A percentile compares a stretch with the other conserved stretches of the same genome.
phyloP scores from a whole-genome alignment of 2,329 filamentous ascomycete genomes.

The Cercospora nicotianae region DNA sequence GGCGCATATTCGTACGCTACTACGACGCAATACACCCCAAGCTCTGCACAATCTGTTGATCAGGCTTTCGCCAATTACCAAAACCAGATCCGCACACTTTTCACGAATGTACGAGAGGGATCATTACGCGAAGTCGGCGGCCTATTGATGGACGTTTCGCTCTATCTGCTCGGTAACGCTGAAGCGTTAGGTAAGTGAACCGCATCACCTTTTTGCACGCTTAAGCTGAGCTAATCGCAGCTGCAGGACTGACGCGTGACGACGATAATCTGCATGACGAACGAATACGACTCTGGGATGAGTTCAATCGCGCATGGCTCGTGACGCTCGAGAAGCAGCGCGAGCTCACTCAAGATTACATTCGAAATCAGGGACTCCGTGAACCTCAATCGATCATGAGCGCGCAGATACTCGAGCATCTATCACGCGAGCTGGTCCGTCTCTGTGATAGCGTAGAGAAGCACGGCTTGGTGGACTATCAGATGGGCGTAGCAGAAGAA shows the following conservation, averaged over 20 bases:
- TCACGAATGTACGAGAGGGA: conserved; percentile 67
- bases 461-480: conserved; percentile 93
- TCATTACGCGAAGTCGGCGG: conserved; percentile 60
- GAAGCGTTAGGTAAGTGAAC: conserved; percentile 61
- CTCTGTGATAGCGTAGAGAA: conserved; percentile 85
- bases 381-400: conserved; percentile 64
- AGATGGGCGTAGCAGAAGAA: conserved; percentile 95
- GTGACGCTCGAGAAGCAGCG: conserved; percentile 79
- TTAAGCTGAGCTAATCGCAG: conserved; percentile 25
- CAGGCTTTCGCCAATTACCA: conserved; percentile 68
- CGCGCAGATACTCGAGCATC: conserved; percentile 67
- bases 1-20: conserved; percentile 31
- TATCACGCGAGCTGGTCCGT: conserved; percentile 78
- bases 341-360: conserved; percentile 63
- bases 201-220: conserved; percentile 43
- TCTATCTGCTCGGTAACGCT: conserved; percentile 66
- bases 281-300: conserved; percentile 82
- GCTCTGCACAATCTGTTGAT: conserved; percentile 47
- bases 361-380: conserved; percentile 58
- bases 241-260: conserved; percentile 76
- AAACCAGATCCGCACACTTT: conserved; percentile 60
- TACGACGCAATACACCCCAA: conserved; percentile 24
- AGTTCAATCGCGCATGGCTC: conserved; percentile 94
- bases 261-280: conserved; percentile 73
- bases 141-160: conserved; percentile 62